Percentiles rank a stretch among this genome's conserved stretches.
These are phyloP conservation scores for Sugiyamaella sp. DNA, from an alignment of 1,139 yeast genomes.

Conservation along the genomic window DNA sequence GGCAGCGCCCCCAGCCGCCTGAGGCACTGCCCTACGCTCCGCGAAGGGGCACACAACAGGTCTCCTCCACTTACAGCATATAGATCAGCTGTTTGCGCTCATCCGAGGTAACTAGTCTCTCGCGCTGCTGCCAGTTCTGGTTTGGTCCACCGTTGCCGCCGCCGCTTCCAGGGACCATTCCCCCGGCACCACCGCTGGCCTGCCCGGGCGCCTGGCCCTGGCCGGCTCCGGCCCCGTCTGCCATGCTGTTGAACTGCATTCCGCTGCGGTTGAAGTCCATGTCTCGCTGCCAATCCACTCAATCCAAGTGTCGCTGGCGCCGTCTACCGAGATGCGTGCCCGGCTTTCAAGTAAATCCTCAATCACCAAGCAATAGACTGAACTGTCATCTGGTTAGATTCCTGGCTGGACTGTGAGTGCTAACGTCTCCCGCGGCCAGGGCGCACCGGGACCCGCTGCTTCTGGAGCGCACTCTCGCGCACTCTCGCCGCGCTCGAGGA, in stretches of 20 bases:
- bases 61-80: constrained; percentile 33
- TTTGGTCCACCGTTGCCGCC: constrained; percentile 10
- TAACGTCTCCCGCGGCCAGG: too few species aligned
- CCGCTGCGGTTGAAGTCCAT: constrained; percentile 18
- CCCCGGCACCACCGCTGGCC: not conserved
- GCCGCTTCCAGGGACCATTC: constrained; percentile 16
- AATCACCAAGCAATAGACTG: too few species aligned
- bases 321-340: too few species aligned
- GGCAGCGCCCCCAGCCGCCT: constrained; percentile 11
- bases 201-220: constrained; percentile 7
- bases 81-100: constrained; percentile 36
- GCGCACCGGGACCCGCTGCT: too few species aligned
- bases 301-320: too few species aligned
- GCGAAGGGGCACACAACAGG: too few species aligned
- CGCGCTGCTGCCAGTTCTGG: constrained; percentile 9
- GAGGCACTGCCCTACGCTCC: not conserved
- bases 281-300: too few species aligned
- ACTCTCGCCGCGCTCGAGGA: too few species aligned
- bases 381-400: too few species aligned
- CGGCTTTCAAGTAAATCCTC: too few species aligned
- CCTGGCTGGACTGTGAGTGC: too few species aligned
- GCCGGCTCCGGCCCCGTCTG: constrained; percentile 3
- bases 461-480: too few species aligned
- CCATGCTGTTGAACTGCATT: constrained; percentile 14
- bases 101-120: constrained; percentile 30